Evolutionary conservation across 2,329 filamentous ascomycete genomes (phyloP).

Genomic region (Dothideomycetes sp.): DNA sequence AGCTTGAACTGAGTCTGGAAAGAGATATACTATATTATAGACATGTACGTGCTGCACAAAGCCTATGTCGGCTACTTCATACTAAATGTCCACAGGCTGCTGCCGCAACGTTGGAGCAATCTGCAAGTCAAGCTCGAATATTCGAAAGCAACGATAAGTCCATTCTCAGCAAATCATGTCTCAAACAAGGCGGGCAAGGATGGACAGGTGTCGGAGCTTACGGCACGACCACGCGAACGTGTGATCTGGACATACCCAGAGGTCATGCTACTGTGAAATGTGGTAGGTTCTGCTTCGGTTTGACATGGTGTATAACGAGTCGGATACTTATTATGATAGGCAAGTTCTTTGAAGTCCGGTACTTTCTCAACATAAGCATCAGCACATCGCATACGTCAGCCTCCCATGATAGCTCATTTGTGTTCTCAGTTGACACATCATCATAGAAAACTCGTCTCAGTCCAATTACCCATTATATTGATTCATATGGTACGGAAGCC

Average conservation of each 20-base stretch:
- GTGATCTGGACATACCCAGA: conserved; percentile 38
- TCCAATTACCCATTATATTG: conserved; percentile 44
- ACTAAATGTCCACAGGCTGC: conserved; percentile 26
- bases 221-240: conserved; percentile 36
- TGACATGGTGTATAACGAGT: conserved; percentile 8
- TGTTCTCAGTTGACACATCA: too few relatives aligned
- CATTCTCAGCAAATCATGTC: conserved; percentile 30
- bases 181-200: conserved; percentile 32
- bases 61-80: conserved; percentile 4
- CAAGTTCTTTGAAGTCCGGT: conserved; percentile 46
- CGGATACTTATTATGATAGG: conserved; percentile 20
- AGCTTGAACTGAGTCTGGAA: conserved; percentile 41
- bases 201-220: conserved; percentile 38
- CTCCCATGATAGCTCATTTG: too few relatives aligned
- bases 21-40: conserved; percentile 40
- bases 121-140: conserved; percentile 39
- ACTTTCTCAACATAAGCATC: conserved; percentile 42
- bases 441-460: conserved; percentile 35
- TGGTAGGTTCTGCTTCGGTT: conserved; percentile 25
- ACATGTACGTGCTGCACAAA: conserved; percentile 25
- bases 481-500: conserved; percentile 37
- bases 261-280: conserved; percentile 41
- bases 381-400: conserved; percentile 31
- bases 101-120: conserved; percentile 37
- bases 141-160: conserved; percentile 41